A percentile compares a stretch with the other conserved stretches of the same genome.
phyloP scores from a whole-genome alignment of 2,329 filamentous ascomycete genomes.

The Talaromyces sp. region DNA sequence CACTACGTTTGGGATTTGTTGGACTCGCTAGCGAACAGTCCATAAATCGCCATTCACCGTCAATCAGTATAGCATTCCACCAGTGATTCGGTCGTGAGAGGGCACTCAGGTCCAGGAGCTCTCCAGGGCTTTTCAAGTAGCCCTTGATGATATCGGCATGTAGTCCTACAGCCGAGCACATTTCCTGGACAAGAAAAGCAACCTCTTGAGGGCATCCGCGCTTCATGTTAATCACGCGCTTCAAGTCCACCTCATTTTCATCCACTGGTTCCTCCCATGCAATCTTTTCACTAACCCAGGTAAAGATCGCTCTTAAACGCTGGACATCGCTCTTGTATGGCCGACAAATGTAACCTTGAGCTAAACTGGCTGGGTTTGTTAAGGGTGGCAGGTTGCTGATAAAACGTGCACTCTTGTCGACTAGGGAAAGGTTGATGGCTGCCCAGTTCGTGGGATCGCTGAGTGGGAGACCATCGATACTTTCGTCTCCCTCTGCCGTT shows the following conservation, averaged over 20 bases:
- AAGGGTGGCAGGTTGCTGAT: conserved; percentile 75
- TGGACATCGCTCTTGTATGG: conserved; percentile 94
- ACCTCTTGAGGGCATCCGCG: conserved; percentile 86
- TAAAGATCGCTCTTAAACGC: conserved; percentile 88
- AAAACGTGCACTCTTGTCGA: conserved; percentile 95
- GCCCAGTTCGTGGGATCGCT: conserved; percentile 75
- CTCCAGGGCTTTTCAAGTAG: conserved; percentile 85
- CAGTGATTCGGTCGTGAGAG: conserved; percentile 90
- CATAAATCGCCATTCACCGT: conserved; percentile 94
- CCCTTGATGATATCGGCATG: conserved; percentile 82
- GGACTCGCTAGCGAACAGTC: conserved; percentile 89
- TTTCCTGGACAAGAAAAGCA: conserved; percentile 78
- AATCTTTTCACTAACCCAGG: conserved; percentile 93
- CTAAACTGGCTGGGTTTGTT: conserved; percentile 74
- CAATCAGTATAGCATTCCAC: conserved; percentile 93
- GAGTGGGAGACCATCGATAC: conserved; percentile 77
- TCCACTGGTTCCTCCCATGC: conserved; percentile 94
- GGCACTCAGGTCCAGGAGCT: conserved; percentile 71
- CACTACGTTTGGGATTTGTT: conserved; percentile 72
- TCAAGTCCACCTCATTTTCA: conserved; percentile 68
- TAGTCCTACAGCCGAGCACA: conserved; percentile 86
- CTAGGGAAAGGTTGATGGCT: conserved; percentile 71
- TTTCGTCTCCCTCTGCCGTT: conserved; percentile 83
- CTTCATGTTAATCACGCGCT: conserved; percentile 76
- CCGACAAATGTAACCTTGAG: conserved; percentile 86